Base-by-base conservation (phyloP, 1,284 basidiomycete genomes). In the Mycena sp. region DNA sequence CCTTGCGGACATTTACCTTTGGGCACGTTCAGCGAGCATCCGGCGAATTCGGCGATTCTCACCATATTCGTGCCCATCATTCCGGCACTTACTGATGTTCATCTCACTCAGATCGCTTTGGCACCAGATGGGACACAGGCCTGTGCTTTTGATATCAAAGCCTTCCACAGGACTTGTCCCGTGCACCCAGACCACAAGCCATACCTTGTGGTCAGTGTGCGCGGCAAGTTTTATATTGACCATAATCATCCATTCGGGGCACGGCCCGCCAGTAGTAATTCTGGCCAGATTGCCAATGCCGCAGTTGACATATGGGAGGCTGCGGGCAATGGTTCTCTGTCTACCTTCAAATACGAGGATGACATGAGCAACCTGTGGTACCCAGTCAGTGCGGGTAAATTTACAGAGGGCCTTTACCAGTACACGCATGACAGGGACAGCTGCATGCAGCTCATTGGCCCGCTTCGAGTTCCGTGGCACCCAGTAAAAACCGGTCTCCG, bases 271-370 rank as follows among this genome's bases (percentile, higher is more conserved):
- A 58, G 66, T 9, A 74, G 75, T 17, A 54, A 73, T 7, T 65
- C 71, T 9, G 75, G 73, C 1, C 67, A 70, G n/a, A 63, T 70
- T 10, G 69, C 64, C 25, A 70, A 73, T 38, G 67, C 70, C 0
- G 46, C 64, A 0, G 65, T 73, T 0, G 71, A 71, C 14, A 72
- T 77, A 2, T 67, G 73, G 51, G 50, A 44, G 3, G 43, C 65
- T 5, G 56, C 55, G 3, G 61, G 59, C 4, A 29, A 28, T 1
- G 7, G 40, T 49, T 1, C 38, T 38, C 21, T 29, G 30, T 35
- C 35, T 2, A 21, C 17, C 4, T 51, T 52, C 3, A 71, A 73
- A 50, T 77, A 72, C 69, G 73, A 76, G 16, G 75, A 77, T 48
- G 75, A 77, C 56, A 58, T 72, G 28, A 40, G 23, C 1, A 16